Conservation (phyloP, 2,329 filamentous ascomycete species). For the Bertia moriformis region DNA sequence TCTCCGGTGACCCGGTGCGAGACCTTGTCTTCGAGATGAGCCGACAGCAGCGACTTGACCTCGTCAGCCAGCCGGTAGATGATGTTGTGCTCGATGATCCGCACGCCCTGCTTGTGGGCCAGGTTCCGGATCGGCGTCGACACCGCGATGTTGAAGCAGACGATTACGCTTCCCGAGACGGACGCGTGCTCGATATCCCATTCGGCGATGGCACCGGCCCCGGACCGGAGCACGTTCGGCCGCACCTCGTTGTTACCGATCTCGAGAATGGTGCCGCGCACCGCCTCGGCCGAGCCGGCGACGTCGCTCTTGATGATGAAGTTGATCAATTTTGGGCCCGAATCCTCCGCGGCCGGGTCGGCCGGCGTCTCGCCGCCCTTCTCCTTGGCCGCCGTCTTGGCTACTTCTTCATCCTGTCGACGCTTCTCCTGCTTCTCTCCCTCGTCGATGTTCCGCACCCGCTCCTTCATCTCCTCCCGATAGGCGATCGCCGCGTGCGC, state of each 20-base stretch:
- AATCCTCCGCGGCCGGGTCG: conserved; percentile 14
- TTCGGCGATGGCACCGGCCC: conserved; percentile 66
- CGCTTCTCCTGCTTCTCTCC: conserved; percentile 9
- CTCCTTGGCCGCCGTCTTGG: too few relatives aligned
- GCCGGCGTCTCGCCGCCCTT: conserved; percentile 13
- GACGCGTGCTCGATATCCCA: conserved; percentile 82
- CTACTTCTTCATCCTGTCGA: conserved; percentile 17
- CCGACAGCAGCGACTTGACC: conserved; percentile 52
- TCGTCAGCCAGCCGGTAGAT: conserved; percentile 71
- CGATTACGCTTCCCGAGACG: conserved; percentile 57
- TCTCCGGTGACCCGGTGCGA: conserved; percentile 67
- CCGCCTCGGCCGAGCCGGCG: conserved; percentile 82
- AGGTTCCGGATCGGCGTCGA: conserved; percentile 52
- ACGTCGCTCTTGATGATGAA: conserved; percentile 91
- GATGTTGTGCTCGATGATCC: conserved; percentile 71
- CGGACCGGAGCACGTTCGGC: conserved; percentile 61
- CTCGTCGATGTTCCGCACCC: conserved; percentile 9
- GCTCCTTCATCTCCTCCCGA: conserved; percentile 45
- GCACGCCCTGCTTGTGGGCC: conserved; percentile 59
- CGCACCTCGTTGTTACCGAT: conserved; percentile 75
- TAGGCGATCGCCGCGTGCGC: conserved; percentile 69
- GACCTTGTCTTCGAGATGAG: conserved; percentile 52
- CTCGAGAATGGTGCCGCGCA: conserved; percentile 60
- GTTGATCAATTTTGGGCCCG: conserved; percentile 42
- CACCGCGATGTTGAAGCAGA: conserved; percentile 72